phyloP scores from a whole-genome alignment of 1,139 yeast genomes.

The Pichia sp. region DNA sequence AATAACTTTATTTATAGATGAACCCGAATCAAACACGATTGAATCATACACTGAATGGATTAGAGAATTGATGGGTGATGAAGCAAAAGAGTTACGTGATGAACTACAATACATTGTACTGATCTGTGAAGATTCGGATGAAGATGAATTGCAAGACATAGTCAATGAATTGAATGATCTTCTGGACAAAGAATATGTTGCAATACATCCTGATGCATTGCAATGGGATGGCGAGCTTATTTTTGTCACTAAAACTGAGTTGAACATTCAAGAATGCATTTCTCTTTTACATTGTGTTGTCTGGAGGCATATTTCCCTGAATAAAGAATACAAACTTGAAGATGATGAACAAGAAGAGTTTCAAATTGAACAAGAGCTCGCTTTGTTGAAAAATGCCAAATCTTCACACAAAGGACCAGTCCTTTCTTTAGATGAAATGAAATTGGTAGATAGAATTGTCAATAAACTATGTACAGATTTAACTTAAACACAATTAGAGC shows the following conservation, averaged over 20 bases:
- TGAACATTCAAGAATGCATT: not conserved
- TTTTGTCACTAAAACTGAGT: not conserved
- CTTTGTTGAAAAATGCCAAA: not conserved
- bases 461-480: not conserved
- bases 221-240: slow-evolving; percentile 25
- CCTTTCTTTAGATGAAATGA: not conserved
- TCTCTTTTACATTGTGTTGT: not conserved
- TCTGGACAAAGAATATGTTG: slow-evolving; percentile 21
- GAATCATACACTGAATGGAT: slow-evolving; percentile 29
- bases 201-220: not conserved
- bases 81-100: slow-evolving; percentile 36
- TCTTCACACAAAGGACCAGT: not conserved
- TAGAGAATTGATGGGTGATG: slow-evolving; percentile 30
- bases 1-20: slow-evolving; percentile 39
- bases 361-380: not conserved
- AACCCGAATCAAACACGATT: slow-evolving; percentile 31
- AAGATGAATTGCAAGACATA: not conserved
- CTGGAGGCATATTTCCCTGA: not conserved
- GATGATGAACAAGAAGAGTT: not conserved
- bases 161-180: slow-evolving; percentile 4
- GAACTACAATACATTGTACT: slow-evolving; percentile 29
- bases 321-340: not conserved
- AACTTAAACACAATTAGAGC: not conserved
- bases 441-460: not conserved
- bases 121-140: not conserved